These are phyloP conservation scores for Curvularia eragrostidis DNA, from an alignment of 2,329 filamentous ascomycete species.

Conservation along the genomic window DNA sequence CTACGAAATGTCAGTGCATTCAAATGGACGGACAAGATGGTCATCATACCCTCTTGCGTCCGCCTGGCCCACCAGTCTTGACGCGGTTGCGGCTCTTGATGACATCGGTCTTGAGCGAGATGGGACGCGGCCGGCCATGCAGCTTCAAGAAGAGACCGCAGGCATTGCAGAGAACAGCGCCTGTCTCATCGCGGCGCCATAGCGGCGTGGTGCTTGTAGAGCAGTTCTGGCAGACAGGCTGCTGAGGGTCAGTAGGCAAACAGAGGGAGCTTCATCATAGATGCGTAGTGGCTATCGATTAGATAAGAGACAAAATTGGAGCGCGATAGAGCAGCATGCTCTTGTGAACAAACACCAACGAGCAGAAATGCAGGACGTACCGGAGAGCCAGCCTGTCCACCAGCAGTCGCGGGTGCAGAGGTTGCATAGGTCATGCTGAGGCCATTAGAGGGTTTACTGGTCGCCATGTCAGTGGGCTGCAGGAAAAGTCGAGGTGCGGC, in stretches of 20 bases:
- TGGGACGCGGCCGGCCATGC: constrained; percentile 89
- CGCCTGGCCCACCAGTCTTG: constrained; percentile 81
- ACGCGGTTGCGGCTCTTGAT: constrained; percentile 99
- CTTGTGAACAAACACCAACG: constrained; percentile 48
- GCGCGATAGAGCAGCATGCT: constrained; percentile 24
- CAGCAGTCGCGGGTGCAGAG: constrained; percentile 69
- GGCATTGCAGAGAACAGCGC: constrained; percentile 96
- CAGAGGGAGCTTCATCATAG: constrained; percentile 29
- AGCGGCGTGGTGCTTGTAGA: constrained; percentile 92
- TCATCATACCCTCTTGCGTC: constrained; percentile 78
- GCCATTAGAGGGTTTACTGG: constrained; percentile 53
- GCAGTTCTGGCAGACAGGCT: constrained; percentile 98
- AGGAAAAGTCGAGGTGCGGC: constrained; percentile 43
- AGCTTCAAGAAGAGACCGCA: constrained; percentile 97
- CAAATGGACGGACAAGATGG: not conserved
- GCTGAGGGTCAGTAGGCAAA: constrained; percentile 26
- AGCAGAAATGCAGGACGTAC: constrained; percentile 53
- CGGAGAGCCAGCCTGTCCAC: constrained; percentile 66
- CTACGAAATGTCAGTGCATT: constrained; percentile 25
- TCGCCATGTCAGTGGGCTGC: constrained; percentile 33
- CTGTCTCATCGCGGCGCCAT: constrained; percentile 96
- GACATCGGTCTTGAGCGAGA: constrained; percentile 97
- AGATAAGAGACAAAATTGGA: constrained; percentile 50
- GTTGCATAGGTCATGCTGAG: constrained; percentile 67
- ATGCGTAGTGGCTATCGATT: constrained; percentile 43